phyloP scores from a whole-genome alignment of 345 rosid species.

The Pistacia vera region DNA sequence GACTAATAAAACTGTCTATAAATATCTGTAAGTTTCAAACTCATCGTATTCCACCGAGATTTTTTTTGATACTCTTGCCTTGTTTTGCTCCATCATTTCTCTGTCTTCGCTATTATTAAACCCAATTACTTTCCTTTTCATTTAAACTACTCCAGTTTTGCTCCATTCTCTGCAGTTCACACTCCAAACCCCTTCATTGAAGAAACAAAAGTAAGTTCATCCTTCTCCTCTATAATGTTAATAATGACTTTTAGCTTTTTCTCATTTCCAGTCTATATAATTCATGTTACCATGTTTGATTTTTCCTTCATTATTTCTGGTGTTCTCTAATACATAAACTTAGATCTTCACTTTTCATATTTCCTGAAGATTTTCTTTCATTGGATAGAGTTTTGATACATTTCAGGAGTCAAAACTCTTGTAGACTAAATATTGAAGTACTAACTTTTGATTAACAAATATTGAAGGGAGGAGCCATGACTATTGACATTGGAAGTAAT shows the following conservation, averaged over 20 bases:
- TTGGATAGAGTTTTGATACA: no score
- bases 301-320: constrained; percentile 2
- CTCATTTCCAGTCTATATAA: neutral
- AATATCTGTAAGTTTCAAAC: no score
- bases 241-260: no score
- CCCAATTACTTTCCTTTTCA: neutral
- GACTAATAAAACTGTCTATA: no score
- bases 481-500: constrained; percentile 14
- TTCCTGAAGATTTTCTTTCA: no score
- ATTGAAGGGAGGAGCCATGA: constrained; percentile 17
- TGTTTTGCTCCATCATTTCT: neutral
- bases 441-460: neutral
- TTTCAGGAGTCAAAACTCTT: no score
- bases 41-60: no score
- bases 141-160: no score
- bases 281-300: neutral
- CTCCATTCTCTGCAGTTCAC: neutral
- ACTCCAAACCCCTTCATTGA: neutral
- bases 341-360: no score
- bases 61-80: no score
- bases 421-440: no score
- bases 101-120: neutral
- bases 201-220: neutral
- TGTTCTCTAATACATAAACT: neutral
- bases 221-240: neutral